phyloP scores from a whole-genome alignment of 768 basidiomycete species.

The Dentipellis fragilis region DNA sequence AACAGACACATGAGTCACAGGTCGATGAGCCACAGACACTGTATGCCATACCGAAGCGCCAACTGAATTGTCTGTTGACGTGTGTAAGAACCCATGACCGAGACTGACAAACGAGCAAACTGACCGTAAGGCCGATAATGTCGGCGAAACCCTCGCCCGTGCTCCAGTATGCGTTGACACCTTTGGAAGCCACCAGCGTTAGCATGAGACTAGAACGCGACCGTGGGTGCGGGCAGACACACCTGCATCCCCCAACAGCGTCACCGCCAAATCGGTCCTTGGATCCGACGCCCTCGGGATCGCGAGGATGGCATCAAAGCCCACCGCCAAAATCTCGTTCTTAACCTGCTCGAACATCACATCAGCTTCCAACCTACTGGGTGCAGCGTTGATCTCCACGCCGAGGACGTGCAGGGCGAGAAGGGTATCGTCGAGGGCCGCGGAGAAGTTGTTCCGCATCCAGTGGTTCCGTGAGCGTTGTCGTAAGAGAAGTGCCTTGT shows the following conservation, averaged over 20 bases:
- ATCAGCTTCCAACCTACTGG: constrained; percentile 45
- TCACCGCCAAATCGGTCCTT: constrained; percentile 51
- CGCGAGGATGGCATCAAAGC: constrained; percentile 55
- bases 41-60: constrained; percentile 39
- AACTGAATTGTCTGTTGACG: constrained; percentile 47
- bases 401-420: constrained; percentile 51
- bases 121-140: constrained; percentile 56
- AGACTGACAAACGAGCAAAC: background rate
- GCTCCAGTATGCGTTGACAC: constrained; percentile 66
- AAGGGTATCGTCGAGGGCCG: constrained; percentile 49
- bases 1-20: background rate
- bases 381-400: constrained; percentile 45
- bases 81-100: background rate
- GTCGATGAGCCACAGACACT: background rate
- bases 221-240: constrained; percentile 5
- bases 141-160: constrained; percentile 44
- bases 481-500: constrained; percentile 45
- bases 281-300: constrained; percentile 54
- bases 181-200: constrained; percentile 20
- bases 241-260: constrained; percentile 63
- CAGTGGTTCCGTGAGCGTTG: constrained; percentile 57
- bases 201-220: background rate
- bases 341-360: constrained; percentile 62
- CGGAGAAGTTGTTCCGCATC: constrained; percentile 43
- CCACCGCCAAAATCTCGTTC: constrained; percentile 59